Base-by-base conservation (phyloP, 495 filamentous ascomycete species). In the Penicillium cataractarum region DNA sequence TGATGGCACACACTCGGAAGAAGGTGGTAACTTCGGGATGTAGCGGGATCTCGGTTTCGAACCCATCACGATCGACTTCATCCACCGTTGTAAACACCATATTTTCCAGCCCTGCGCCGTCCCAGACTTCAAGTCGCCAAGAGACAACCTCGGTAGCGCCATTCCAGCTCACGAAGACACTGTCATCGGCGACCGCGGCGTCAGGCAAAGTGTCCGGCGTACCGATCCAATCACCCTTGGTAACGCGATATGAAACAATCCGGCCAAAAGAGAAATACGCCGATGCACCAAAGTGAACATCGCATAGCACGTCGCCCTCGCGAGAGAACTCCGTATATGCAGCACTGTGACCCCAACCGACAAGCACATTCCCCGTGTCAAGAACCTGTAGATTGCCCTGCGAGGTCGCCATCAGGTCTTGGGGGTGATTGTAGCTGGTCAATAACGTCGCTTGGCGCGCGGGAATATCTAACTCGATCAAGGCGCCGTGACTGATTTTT, bases 371-470 rank as follows among this genome's bases (percentile, higher is more conserved):
- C 1, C 83, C 85, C 10, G 56, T 71, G 54, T 76, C 80, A 0
- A 89, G 74, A 4, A 84, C 58, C 65, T 89, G 86, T 21, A 85
- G 67, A 59, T 83, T 86, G 4, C 86, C 86, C 65, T 88, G 85
- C 6, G 83, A 85, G 7, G 79, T 80, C 8, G 81, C 75, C 49
- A 80, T 68, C 29, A 76, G 33, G 9, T 66, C 62, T 13, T 78
- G 71, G 3, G 74, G 74, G 44, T 78, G 75, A 17, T 65, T 48
- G 52, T 75, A 79, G 9, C 57, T 65, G 2, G 58, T 65, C 17
- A 55, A 31, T 29, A 79, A 53, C n/a, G 60, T 66, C 1, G 69
- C 74, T 24, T 56, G 24, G 9, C 68, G 64, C 0, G 50, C 55
- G 0, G 65, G 22, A 4, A 72, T 51, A 32, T 79, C 72, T 2